Conservation (phyloP, 2,329 filamentous ascomycete genomes). For the Gnomoniopsis smithogilvyi region DNA sequence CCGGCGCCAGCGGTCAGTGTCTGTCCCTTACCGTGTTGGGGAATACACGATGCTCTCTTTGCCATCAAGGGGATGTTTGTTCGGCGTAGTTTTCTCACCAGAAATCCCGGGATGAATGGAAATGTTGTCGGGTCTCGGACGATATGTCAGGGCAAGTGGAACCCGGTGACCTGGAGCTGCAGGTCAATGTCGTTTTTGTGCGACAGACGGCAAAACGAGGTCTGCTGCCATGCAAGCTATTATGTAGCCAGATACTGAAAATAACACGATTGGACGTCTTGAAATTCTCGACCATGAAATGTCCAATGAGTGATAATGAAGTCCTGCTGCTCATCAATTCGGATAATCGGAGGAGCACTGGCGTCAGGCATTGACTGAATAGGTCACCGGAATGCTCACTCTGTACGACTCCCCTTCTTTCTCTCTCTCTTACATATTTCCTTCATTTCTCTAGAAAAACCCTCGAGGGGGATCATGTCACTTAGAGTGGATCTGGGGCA, state of each 20-base stretch:
- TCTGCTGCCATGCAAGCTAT: not conserved
- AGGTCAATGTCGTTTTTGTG: constrained; percentile 1
- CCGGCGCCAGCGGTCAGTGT: not conserved
- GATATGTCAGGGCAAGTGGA: constrained; percentile 5
- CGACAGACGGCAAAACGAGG: not conserved
- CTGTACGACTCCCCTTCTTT: too few relatives aligned
- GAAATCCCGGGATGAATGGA: not conserved
- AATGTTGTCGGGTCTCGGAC: not conserved
- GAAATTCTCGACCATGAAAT: not conserved
- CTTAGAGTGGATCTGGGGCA: not conserved
- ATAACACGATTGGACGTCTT: constrained; percentile 3
- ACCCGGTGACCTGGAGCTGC: constrained; percentile 15
- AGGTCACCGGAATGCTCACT: too few relatives aligned
- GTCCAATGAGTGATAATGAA: not conserved
- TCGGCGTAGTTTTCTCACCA: not conserved
- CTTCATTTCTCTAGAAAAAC: not conserved
- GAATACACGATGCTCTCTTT: not conserved
- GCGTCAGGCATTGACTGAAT: not conserved
- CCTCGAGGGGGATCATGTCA: not conserved
- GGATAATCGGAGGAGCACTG: not conserved
- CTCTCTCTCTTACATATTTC: not conserved
- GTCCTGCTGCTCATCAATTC: not conserved
- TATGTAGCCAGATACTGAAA: constrained; percentile 1
- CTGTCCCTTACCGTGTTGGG: not conserved
- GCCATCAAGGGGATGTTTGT: not conserved